A percentile compares a stretch with the other conserved stretches of the same genome.
These are phyloP conservation scores for Mycena rebaudengoi DNA, from an alignment of 768 basidiomycete genomes.

Conservation along the genomic window DNA sequence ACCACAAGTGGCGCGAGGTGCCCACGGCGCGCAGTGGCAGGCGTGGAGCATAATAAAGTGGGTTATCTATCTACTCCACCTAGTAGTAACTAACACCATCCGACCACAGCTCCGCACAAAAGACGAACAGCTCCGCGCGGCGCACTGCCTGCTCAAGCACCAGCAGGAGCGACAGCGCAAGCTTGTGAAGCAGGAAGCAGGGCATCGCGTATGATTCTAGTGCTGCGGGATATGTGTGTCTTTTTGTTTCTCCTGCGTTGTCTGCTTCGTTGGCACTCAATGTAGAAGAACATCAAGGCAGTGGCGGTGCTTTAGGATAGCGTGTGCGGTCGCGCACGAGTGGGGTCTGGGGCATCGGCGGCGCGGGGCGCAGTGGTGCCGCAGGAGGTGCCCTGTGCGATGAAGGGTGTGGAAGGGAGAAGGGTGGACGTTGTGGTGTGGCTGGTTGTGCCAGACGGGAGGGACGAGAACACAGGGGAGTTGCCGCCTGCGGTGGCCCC, in stretches of 20 bases:
- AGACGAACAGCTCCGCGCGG: constrained; percentile 69
- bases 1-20: constrained; percentile 86
- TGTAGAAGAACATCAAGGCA: too few species aligned
- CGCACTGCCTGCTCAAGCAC: constrained; percentile 75
- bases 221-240: constrained; percentile 82
- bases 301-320: too few species aligned
- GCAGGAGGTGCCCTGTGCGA: neutral
- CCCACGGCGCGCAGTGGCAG: constrained; percentile 76
- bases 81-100: neutral
- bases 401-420: neutral
- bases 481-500: constrained; percentile 19
- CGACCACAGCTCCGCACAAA: constrained; percentile 71
- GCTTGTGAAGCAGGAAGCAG: constrained; percentile 71
- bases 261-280: too few species aligned
- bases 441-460: neutral
- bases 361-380: neutral
- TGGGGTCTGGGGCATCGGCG: neutral
- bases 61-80: neutral
- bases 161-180: constrained; percentile 83
- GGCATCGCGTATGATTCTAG: constrained; percentile 92
- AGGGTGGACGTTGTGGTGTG: constrained; percentile 8
- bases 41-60: constrained; percentile 87
- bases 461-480: neutral
- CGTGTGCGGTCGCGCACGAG: constrained; percentile 3
- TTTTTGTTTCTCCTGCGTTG: neutral